These are phyloP conservation scores for Moesziomyces sp. DNA, from an alignment of 1,284 basidiomycete genomes.

Conservation along the genomic window DNA sequence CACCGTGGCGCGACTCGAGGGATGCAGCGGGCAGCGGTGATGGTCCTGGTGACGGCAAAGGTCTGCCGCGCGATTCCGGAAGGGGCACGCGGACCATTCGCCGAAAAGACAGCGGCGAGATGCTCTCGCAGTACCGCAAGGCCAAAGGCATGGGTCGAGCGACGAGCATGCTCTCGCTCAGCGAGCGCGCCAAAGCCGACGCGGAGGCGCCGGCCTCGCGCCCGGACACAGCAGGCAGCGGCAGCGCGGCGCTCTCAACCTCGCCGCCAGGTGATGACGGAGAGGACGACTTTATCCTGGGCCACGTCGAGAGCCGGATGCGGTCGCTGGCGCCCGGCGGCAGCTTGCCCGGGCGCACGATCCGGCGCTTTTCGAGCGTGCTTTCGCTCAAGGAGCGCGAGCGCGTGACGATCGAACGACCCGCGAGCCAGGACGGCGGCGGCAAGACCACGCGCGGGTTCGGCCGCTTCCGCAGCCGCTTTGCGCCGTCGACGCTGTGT, in stretches of 20 bases:
- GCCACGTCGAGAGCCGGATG: conserved; percentile 34
- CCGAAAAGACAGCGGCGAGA: conserved; percentile 59
- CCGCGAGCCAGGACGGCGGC: conserved; percentile 22
- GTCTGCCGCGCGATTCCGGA: too few species aligned
- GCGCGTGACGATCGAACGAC: conserved; percentile 22
- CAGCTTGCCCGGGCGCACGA: conserved; percentile 16
- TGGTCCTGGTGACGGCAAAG: too few species aligned
- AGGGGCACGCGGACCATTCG: conserved; percentile 18
- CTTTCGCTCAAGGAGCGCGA: conserved; percentile 31
- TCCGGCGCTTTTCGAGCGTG: conserved; percentile 44
- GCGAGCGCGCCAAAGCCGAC: conserved; percentile 36
- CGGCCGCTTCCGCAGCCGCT: conserved; percentile 32
- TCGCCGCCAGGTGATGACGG: conserved; percentile 12
- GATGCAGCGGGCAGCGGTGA: too few species aligned
- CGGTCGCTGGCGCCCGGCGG: conserved; percentile 19
- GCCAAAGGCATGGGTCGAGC: conserved; percentile 44
- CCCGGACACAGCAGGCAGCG: conserved; percentile 15
- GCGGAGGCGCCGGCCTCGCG: conserved; percentile 14
- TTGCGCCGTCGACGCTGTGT: conserved; percentile 24
- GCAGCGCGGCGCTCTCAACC: conserved; percentile 9
- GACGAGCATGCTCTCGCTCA: conserved; percentile 46
- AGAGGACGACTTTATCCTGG: conserved; percentile 38
- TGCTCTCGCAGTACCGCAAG: conserved; percentile 63
- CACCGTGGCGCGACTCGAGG: conserved; percentile 8
- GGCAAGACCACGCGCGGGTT: conserved; percentile 22